Conservation (phyloP, 768 basidiomycete species). For the Pulveroboletus sp. region DNA sequence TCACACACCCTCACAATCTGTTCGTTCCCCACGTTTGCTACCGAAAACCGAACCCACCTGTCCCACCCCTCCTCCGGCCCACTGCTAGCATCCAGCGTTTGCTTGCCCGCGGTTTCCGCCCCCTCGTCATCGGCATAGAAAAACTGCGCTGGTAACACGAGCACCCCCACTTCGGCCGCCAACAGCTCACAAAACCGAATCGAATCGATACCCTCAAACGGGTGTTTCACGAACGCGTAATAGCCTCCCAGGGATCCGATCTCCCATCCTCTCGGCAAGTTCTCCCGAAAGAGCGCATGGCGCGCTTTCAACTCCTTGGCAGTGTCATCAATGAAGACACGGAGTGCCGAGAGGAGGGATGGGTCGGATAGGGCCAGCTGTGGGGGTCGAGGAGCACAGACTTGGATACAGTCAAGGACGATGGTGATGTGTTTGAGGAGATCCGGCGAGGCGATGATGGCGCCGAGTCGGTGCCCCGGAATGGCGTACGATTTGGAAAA, state of each 20-base stretch:
- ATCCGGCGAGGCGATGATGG: conserved; percentile 57
- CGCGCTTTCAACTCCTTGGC: conserved; percentile 50
- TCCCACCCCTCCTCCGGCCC: conserved; percentile 40
- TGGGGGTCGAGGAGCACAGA: conserved; percentile 71
- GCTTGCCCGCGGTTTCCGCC: conserved; percentile 10
- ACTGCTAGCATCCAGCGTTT: conserved; percentile 16
- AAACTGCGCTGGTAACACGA: conserved; percentile 65
- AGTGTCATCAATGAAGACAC: conserved; percentile 50
- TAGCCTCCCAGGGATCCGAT: conserved; percentile 69
- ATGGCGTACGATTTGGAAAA: conserved; percentile 80
- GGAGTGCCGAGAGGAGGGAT: conserved; percentile 48
- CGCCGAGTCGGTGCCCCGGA: conserved; percentile 82
- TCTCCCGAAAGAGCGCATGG: conserved; percentile 52
- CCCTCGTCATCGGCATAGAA: conserved; percentile 36
- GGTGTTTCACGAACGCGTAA: conserved; percentile 75
- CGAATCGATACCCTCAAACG: conserved; percentile 47
- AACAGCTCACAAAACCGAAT: conserved; percentile 56
- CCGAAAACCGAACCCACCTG: conserved; percentile 74
- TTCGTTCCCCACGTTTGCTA: conserved; percentile 75
- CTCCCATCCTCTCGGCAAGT: conserved; percentile 54
- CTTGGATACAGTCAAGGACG: conserved; percentile 78
- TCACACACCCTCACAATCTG: conserved; percentile 50
- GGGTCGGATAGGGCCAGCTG: conserved; percentile 62
- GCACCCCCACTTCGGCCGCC: conserved; percentile 60
- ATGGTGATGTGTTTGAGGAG: conserved; percentile 49